Conservation (phyloP, 352 stramenopile species). For the Pythium myriotylum region DNA sequence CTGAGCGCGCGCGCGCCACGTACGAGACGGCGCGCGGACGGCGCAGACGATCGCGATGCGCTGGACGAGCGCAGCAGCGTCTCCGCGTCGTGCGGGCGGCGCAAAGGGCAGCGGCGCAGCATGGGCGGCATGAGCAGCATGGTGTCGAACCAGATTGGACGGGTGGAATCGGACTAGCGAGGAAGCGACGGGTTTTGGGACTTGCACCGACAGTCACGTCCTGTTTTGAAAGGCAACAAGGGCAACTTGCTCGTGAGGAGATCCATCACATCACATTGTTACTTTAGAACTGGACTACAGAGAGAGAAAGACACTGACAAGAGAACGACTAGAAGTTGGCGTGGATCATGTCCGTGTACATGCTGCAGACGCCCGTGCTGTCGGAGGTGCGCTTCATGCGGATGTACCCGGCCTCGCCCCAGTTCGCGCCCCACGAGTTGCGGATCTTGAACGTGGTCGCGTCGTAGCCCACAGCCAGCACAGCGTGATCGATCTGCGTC, state of each 20-base stretch:
- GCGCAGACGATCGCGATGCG: neutral
- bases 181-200: no score
- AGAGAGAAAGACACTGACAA: no score
- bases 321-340: slow-evolving; percentile 25
- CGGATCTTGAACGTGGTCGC: slow-evolving; percentile 92
- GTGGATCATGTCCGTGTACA: slow-evolving; percentile 36
- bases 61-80: slow-evolving; percentile 9
- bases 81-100: slow-evolving; percentile 15
- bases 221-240: no score
- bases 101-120: slow-evolving; percentile 18
- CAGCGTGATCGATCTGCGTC: slow-evolving; percentile 91
- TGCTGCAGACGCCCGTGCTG: slow-evolving; percentile 40
- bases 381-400: slow-evolving; percentile 75
- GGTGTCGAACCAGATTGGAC: no score
- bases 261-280: no score
- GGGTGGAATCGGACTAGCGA: no score
- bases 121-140: slow-evolving; percentile 18
- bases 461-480: slow-evolving; percentile 79
- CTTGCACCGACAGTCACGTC: no score
- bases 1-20: neutral
- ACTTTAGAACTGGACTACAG: no score
- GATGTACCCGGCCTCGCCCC: slow-evolving; percentile 96
- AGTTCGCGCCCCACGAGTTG: slow-evolving; percentile 97
- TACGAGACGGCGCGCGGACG: slow-evolving; percentile 16
- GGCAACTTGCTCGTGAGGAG: no score